A percentile compares a stretch with the other conserved stretches of the same genome.
These are phyloP conservation scores for Colletotrichum plurivorum DNA, from an alignment of 2,329 filamentous ascomycete genomes.

Conservation along the genomic window DNA sequence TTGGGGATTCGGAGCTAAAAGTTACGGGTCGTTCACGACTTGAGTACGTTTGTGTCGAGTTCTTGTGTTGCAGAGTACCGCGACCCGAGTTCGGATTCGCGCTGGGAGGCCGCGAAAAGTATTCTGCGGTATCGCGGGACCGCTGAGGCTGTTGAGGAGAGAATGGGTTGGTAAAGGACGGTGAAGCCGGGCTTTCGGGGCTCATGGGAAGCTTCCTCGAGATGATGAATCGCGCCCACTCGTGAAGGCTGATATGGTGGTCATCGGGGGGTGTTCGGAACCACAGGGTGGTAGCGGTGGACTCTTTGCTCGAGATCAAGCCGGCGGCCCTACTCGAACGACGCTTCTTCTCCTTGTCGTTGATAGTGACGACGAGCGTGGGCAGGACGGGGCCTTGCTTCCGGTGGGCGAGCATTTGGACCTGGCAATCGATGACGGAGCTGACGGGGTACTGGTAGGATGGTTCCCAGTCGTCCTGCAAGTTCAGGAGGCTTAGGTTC, in stretches of 20 bases:
- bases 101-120: slow-evolving; percentile 60
- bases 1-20: slow-evolving; percentile 71
- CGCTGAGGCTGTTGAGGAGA: slow-evolving; percentile 48
- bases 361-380: slow-evolving; percentile 71
- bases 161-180: slow-evolving; percentile 69
- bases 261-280: slow-evolving; percentile 71
- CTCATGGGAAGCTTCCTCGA: slow-evolving; percentile 60
- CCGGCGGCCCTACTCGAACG: slow-evolving; percentile 75
- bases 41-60: slow-evolving; percentile 63
- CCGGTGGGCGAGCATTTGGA: slow-evolving; percentile 72
- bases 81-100: slow-evolving; percentile 53
- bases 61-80: slow-evolving; percentile 61
- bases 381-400: slow-evolving; percentile 73
- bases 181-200: slow-evolving; percentile 67
- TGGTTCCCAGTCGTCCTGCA: slow-evolving; percentile 67
- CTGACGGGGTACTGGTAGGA: slow-evolving; percentile 67
- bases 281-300: slow-evolving; percentile 64
- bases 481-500: slow-evolving; percentile 38
- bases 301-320: slow-evolving; percentile 67
- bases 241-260: slow-evolving; percentile 65
- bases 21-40: slow-evolving; percentile 65
- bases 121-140: slow-evolving; percentile 58
- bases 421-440: slow-evolving; percentile 69
- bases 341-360: slow-evolving; percentile 74
- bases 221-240: slow-evolving; percentile 71